These are phyloP conservation scores for Grigorovia jiainica DNA, from an alignment of 805 yeast genomes.

Conservation along the genomic window DNA sequence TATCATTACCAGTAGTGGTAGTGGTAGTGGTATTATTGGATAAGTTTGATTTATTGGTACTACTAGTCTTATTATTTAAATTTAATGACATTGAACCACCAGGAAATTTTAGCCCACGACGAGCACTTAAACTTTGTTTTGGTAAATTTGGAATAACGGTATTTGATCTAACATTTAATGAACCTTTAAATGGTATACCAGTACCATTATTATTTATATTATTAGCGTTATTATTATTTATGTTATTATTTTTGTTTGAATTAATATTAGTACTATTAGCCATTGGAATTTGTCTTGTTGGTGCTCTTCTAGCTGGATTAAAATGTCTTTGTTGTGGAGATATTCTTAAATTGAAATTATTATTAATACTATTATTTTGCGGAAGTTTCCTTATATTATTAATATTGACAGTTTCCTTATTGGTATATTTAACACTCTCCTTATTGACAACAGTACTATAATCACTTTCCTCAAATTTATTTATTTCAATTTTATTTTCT, in stretches of 20 bases:
- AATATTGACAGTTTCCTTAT: too few species aligned
- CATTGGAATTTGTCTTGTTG: slow-evolving; percentile 15
- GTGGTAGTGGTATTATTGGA: background rate
- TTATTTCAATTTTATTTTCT: background rate
- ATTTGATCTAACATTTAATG: background rate
- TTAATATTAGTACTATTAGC: background rate
- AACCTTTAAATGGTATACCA: background rate
- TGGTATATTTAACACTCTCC: too few species aligned
- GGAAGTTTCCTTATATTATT: background rate
- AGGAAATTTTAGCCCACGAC: slow-evolving; percentile 70
- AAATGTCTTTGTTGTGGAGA: slow-evolving; percentile 7
- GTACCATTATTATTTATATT: background rate
- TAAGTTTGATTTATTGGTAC: background rate
- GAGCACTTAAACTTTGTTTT: slow-evolving; percentile 74
- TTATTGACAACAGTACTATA: too few species aligned
- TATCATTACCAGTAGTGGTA: background rate
- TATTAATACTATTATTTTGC: too few species aligned
- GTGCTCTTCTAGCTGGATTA: slow-evolving; percentile 23
- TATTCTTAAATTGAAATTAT: background rate
- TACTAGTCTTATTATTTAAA: background rate
- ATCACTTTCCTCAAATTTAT: too few species aligned
- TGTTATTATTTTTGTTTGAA: background rate
- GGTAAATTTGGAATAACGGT: slow-evolving; percentile 24
- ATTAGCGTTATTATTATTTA: background rate
- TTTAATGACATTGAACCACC: slow-evolving; percentile 28